phyloP scores from a whole-genome alignment of 805 yeast genomes.

The Tetrapisispora iriomotensis region DNA sequence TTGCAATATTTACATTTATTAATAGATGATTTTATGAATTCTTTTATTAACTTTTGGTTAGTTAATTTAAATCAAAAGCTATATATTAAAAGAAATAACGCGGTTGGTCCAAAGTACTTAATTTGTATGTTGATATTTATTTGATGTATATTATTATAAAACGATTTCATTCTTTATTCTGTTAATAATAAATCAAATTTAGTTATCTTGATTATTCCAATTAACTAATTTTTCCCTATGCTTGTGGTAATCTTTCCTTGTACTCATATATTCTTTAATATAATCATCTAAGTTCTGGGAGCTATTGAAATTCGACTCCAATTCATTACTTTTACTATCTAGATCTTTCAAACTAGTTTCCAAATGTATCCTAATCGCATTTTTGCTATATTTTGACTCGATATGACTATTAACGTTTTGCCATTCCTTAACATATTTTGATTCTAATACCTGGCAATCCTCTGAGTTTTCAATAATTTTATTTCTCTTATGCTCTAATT shows the following conservation, averaged over 20 bases:
- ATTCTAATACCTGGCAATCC: constrained; percentile 21
- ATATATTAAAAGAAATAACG: no score
- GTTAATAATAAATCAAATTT: neutral
- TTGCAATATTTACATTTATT: no score
- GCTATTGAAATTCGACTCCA: constrained; percentile 8
- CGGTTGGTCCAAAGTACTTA: no score
- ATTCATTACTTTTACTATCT: constrained; percentile 15
- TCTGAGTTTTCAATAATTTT: constrained; percentile 21
- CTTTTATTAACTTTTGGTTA: no score
- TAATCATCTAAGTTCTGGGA: constrained; percentile 31
- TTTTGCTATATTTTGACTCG: constrained; percentile 32
- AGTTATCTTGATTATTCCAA: constrained; percentile 26
- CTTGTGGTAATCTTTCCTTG: constrained; percentile 36
- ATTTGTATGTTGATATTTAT: no score
- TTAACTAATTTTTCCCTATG: constrained; percentile 39
- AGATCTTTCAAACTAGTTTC: constrained; percentile 26
- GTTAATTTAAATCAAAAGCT: no score
- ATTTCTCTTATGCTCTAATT: constrained; percentile 19
- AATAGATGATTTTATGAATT: no score
- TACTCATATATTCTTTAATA: constrained; percentile 33
- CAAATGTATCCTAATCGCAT: constrained; percentile 27
- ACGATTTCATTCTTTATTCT: neutral
- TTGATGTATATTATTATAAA: no score
- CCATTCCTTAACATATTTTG: constrained; percentile 29
- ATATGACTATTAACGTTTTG: constrained; percentile 29